Evolutionary conservation across 2,329 filamentous ascomycete species (phyloP).

Genomic region (Fusarium buxicola): DNA sequence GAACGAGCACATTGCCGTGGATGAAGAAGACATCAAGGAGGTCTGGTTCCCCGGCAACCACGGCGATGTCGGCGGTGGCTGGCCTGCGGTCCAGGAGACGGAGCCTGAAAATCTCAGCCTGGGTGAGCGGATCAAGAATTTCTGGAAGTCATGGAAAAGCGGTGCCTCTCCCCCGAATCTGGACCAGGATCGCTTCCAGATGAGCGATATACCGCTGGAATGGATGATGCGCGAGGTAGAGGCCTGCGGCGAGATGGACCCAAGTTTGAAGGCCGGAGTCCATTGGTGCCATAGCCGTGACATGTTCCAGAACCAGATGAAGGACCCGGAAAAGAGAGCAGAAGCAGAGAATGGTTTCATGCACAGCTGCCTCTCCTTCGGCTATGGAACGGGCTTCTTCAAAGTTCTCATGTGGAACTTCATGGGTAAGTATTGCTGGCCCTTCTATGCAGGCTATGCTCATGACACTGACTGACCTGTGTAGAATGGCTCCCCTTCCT

Average conservation of each 20-base stretch:
- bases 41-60: conserved; percentile 68
- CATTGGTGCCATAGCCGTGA: conserved; percentile 51
- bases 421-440: conserved; percentile 55
- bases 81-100: conserved; percentile 51
- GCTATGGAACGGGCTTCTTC: conserved; percentile 53
- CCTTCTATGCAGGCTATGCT: no score
- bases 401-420: conserved; percentile 57
- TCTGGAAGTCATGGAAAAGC: conserved; percentile 53
- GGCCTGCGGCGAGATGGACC: conserved; percentile 50
- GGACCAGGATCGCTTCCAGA: conserved; percentile 52
- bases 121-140: conserved; percentile 52
- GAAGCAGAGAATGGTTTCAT: conserved; percentile 50
- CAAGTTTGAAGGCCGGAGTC: conserved; percentile 42
- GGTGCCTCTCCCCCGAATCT: no score
- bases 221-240: conserved; percentile 66
- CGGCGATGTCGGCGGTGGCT: conserved; percentile 66
- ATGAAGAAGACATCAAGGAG: conserved; percentile 57
- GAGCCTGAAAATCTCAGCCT: conserved; percentile 44
- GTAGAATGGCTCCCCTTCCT: conserved; percentile 55
- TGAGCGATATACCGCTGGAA: conserved; percentile 62
- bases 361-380: conserved; percentile 55
- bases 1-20: conserved; percentile 23
- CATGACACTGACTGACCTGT: no score
- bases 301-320: conserved; percentile 50
- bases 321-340: conserved; percentile 45